Evolutionary conservation across 2,329 filamentous ascomycete genomes (phyloP).

Genomic region (Fusarium kyushuense): DNA sequence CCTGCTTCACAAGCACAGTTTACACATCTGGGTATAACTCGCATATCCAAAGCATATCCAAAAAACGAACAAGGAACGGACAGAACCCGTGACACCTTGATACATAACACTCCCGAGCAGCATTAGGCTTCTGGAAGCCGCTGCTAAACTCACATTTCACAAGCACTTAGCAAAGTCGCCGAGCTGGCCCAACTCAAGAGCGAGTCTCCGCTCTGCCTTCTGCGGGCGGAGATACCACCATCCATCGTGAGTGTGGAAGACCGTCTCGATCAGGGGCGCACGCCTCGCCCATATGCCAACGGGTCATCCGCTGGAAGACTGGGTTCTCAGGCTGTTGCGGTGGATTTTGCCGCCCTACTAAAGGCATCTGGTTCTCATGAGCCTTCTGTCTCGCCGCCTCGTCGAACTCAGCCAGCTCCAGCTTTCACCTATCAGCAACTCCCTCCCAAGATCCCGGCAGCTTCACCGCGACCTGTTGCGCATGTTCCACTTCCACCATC

Average conservation of each 20-base stretch:
- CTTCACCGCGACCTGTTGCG: conserved; percentile 41
- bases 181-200: conserved; percentile 59
- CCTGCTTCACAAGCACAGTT: conserved; percentile 6
- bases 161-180: conserved; percentile 46
- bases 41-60: conserved; percentile 7
- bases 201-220: conserved; percentile 57
- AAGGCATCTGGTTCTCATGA: conserved; percentile 81
- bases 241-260: conserved; percentile 49
- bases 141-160: conserved; percentile 28
- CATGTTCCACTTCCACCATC: conserved; percentile 44
- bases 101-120: conserved; percentile 34
- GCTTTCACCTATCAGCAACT: conserved; percentile 29
- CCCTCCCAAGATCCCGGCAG: conserved; percentile 41
- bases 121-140: conserved; percentile 38
- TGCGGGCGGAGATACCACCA: conserved; percentile 55
- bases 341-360: conserved; percentile 95
- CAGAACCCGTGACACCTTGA: conserved; percentile 17
- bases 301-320: conserved; percentile 45
- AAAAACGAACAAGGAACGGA: conserved; percentile 15
- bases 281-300: conserved; percentile 48
- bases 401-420: conserved; percentile 43
- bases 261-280: conserved; percentile 48
- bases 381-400: conserved; percentile 65
- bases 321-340: conserved; percentile 70
- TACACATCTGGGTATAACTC: conserved; percentile 2